Evolutionary conservation across 164 flowering plant genomes (phyloP), one percentile per base, ranked within the genome.

Genomic region (Amborella trichopoda): DNA sequence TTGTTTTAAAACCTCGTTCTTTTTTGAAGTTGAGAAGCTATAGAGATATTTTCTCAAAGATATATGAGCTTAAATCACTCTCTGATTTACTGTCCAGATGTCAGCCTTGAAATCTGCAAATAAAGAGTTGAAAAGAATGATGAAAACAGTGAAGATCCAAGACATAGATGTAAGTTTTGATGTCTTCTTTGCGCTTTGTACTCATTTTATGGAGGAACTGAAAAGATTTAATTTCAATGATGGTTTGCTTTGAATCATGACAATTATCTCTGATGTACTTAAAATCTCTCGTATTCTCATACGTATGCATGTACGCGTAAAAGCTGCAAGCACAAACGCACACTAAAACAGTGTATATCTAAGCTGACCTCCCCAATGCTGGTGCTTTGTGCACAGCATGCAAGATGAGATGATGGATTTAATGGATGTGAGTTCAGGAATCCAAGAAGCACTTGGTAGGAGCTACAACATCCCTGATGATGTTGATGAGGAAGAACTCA

Each of bases 341-440:
- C 6, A 6, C 13, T 30, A 30, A 6, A 13, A 30, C 6, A 6
- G 34, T 30, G 9, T 30, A 6, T 13, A 6, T 6, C 6, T 6
- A 30, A 30, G 13, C 13, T 30, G 34, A 13, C 34, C 13, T 30
- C 9, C 13, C 9, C 34, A 30, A 11, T 36, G n/a, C n/a, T 52
- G 9, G 25, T 57, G 34, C 47, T 17, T 17, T 34, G 6, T 67
- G 44, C 38, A 85, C 93, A 83, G 63, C 49, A 66, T 86, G 70
- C 96, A 86, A 86, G 96, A 86, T 64, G 96, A 86, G 64, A 86
- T 86, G 93, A 71, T 80, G 83, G 96, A 86, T 56, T 63, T 86
- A 60, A 80, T 86, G 96, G 93, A 83, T 62, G 78, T 75, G 48
- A 86, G 93, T 47, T 64, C 47, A 54, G 96, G 83, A 60, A 83